A percentile compares a stretch with the other conserved stretches of the same genome.
These are phyloP conservation scores for Hymenoscyphus fructigenus DNA, from an alignment of 2,329 filamentous ascomycete species.

Conservation along the genomic window DNA sequence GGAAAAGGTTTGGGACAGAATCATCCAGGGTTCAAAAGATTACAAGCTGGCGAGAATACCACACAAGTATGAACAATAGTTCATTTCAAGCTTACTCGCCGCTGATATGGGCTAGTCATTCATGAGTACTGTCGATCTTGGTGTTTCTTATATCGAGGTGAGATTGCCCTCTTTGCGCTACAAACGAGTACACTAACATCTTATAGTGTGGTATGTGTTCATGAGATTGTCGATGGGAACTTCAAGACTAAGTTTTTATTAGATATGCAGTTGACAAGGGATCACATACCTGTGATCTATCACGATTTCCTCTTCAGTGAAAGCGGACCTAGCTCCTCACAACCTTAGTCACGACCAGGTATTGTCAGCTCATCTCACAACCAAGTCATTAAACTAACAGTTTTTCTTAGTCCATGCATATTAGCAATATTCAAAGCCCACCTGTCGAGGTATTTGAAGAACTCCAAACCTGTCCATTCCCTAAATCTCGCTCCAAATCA, in stretches of 20 bases:
- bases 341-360: conserved; percentile 20
- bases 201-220: conserved; percentile 14
- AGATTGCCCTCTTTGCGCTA: neutral
- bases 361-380: neutral
- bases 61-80: conserved; percentile 10
- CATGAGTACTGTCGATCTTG: conserved; percentile 10
- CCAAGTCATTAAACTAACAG: too few species aligned
- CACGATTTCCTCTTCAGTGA: conserved; percentile 21
- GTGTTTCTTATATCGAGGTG: conserved; percentile 18
- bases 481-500: conserved; percentile 7
- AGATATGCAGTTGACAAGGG: conserved; percentile 21
- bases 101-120: conserved; percentile 16
- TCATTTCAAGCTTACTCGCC: neutral
- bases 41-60: conserved; percentile 20
- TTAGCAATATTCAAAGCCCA: conserved; percentile 15
- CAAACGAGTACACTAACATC: neutral
- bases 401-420: conserved; percentile 19
- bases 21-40: conserved; percentile 5
- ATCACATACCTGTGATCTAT: conserved; percentile 21
- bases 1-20: conserved; percentile 15
- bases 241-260: neutral
- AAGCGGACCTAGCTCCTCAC: conserved; percentile 17
- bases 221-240: neutral
- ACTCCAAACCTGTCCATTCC: neutral
- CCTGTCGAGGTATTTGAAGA: neutral